Conservation (phyloP, 495 filamentous ascomycete species). For the Trichocladium uniseriatum region DNA sequence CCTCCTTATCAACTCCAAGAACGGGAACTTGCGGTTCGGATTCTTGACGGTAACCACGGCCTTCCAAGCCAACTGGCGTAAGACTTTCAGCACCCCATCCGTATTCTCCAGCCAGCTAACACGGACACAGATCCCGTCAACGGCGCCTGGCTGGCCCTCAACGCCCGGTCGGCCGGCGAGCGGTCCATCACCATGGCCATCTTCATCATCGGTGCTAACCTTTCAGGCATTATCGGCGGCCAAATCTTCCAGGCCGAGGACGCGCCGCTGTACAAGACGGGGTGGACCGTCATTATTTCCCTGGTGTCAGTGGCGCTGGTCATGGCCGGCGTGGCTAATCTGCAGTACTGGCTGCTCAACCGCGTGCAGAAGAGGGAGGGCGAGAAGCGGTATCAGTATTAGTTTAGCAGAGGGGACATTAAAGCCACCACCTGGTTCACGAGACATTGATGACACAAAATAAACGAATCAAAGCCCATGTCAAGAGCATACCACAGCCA, state of each 20-base stretch:
- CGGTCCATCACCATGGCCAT: slow-evolving; percentile 35
- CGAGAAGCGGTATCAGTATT: slow-evolving; percentile 11
- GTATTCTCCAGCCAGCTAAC: too few species aligned
- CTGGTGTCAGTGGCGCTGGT: slow-evolving; percentile 13
- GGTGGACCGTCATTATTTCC: slow-evolving; percentile 19
- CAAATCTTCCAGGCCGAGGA: slow-evolving; percentile 47
- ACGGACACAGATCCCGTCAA: slow-evolving; percentile 32
- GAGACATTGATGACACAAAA: too few species aligned
- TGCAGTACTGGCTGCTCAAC: slow-evolving; percentile 23
- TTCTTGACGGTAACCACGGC: slow-evolving; percentile 38
- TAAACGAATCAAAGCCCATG: too few species aligned
- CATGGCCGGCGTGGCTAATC: slow-evolving; percentile 14
- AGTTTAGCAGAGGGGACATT: too few species aligned
- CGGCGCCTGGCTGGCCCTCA: slow-evolving; percentile 32
- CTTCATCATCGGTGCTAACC: slow-evolving; percentile 48
- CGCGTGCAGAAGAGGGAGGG: slow-evolving; percentile 12
- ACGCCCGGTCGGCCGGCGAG: slow-evolving; percentile 26
- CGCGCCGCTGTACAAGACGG: slow-evolving; percentile 37
- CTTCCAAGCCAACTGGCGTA: slow-evolving; percentile 46
- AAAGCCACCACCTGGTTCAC: too few species aligned
- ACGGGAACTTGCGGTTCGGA: slow-evolving; percentile 34
- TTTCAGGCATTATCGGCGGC: slow-evolving; percentile 42
- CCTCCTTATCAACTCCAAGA: slow-evolving; percentile 36
- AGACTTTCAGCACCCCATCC: slow-evolving; percentile 11
- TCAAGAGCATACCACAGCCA: too few species aligned